Conservation (phyloP, 2,329 filamentous ascomycete species). For the Ciborinia camelliae region DNA sequence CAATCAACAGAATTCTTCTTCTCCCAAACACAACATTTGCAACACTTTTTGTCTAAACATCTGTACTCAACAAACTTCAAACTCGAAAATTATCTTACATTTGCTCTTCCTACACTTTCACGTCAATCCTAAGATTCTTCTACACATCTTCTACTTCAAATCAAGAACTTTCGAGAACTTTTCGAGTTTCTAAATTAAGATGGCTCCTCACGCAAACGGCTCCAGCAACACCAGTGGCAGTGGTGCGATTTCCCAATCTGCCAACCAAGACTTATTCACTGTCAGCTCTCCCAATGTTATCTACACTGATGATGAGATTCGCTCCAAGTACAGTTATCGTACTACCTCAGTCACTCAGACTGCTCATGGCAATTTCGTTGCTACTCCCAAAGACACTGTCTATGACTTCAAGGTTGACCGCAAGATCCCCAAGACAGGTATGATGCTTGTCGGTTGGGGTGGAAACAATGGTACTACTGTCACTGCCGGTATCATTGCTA, state of each 20-base stretch:
- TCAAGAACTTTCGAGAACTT: slow-evolving; percentile 19
- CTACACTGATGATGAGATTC: slow-evolving; percentile 86
- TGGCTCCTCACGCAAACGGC: slow-evolving; percentile 88
- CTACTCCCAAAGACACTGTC: slow-evolving; percentile 79
- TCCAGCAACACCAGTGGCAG: slow-evolving; percentile 59
- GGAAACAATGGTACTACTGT: slow-evolving; percentile 98
- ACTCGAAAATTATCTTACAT: slow-evolving; percentile 31
- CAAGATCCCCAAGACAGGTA: slow-evolving; percentile 85
- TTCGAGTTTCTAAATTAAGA: slow-evolving; percentile 44
- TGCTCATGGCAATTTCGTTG: slow-evolving; percentile 72
- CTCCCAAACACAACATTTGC: slow-evolving; percentile 14
- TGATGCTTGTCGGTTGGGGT: slow-evolving; percentile 97
- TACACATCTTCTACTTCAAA: slow-evolving; percentile 12
- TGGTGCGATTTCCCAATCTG: slow-evolving; percentile 41
- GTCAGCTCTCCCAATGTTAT: slow-evolving; percentile 90
- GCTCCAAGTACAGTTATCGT: slow-evolving; percentile 92
- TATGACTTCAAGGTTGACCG: slow-evolving; percentile 99
- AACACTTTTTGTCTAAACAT: slow-evolving; percentile 20
- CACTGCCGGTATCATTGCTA: slow-evolving; percentile 94
- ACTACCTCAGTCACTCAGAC: slow-evolving; percentile 75
- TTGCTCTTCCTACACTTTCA: slow-evolving; percentile 16
- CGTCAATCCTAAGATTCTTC: slow-evolving; percentile 15
- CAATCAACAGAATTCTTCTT: slow-evolving; percentile 15
- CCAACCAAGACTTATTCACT: slow-evolving; percentile 67
- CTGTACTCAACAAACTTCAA: slow-evolving; percentile 18